phyloP scores from a whole-genome alignment of 306 rosid species.

The Sechiopsis laciniata region DNA sequence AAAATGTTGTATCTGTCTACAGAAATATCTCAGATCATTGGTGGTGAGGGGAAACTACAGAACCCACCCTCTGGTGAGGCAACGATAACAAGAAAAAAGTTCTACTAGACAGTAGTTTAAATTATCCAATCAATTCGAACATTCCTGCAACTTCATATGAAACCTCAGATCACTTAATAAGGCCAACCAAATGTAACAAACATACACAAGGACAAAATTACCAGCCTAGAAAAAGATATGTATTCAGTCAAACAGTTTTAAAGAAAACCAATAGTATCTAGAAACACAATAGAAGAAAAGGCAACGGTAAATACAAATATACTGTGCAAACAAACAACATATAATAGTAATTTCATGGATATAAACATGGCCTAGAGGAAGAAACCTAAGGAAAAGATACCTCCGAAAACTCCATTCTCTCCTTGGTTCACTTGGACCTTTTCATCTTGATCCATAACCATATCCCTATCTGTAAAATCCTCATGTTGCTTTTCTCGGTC shows the following conservation, averaged over 20 bases:
- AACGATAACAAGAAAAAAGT: not conserved
- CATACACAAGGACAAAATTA: conserved; percentile 1
- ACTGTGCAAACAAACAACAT: conserved; percentile 13
- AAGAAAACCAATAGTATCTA: not conserved
- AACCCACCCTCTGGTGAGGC: conserved; percentile 14
- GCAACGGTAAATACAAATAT: not conserved
- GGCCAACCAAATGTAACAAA: conserved; percentile 11
- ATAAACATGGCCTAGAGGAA: conserved; percentile 11
- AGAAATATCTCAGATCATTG: conserved; percentile 11
- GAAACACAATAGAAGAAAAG: not conserved
- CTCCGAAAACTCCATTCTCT: conserved; percentile 34
- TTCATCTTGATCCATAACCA: conserved; percentile 38
- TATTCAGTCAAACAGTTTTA: not conserved
- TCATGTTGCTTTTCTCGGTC: conserved; percentile 46
- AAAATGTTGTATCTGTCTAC: not conserved
- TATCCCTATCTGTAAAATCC: conserved; percentile 29
- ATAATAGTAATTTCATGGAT: not conserved
- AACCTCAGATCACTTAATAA: not conserved
- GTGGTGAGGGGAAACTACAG: conserved; percentile 2
- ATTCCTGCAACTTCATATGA: not conserved
- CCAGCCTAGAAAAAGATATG: not conserved
- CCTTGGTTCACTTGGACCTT: conserved; percentile 32
- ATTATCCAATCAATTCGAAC: not conserved
- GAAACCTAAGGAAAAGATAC: conserved; percentile 15
- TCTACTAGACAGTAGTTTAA: conserved; percentile 7